Percentiles rank a stretch among this genome's conserved stretches.
These are phyloP conservation scores for Puccinia hordei DNA, from an alignment of 1,284 basidiomycete species.

Conservation along the genomic window DNA sequence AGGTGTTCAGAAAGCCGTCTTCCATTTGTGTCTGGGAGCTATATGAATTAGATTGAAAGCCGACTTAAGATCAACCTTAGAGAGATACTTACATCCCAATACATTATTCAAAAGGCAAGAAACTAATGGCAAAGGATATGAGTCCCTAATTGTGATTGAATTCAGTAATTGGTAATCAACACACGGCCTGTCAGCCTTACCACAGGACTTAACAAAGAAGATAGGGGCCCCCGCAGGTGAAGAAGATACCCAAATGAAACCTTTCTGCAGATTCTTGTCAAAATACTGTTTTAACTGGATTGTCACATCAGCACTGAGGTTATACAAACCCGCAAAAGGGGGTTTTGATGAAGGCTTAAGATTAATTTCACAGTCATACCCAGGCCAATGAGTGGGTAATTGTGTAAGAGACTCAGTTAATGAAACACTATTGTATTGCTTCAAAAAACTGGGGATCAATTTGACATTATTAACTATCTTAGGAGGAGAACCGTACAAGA, in stretches of 20 bases:
- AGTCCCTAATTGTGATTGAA: conserved; percentile 51
- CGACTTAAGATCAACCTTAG: conserved; percentile 57
- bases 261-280: conserved; percentile 3
- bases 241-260: conserved; percentile 37
- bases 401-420: not conserved
- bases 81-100: not conserved
- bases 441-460: no score
- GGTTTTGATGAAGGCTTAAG: not conserved
- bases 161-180: conserved; percentile 52
- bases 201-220: conserved; percentile 51
- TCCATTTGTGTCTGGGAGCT: conserved; percentile 52
- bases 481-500: not conserved
- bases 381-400: not conserved
- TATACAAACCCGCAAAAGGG: not conserved
- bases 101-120: not conserved
- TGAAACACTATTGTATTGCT: not conserved
- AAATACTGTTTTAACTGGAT: not conserved
- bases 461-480: not conserved
- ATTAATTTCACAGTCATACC: not conserved
- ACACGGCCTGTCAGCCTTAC: conserved; percentile 51
- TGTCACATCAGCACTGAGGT: not conserved
- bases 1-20: conserved; percentile 60
- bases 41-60: conserved; percentile 59
- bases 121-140: conserved; percentile 33
- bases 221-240: conserved; percentile 38